phyloP scores from a whole-genome alignment of 1,139 yeast species.

The Groenewaldozyma sp. region DNA sequence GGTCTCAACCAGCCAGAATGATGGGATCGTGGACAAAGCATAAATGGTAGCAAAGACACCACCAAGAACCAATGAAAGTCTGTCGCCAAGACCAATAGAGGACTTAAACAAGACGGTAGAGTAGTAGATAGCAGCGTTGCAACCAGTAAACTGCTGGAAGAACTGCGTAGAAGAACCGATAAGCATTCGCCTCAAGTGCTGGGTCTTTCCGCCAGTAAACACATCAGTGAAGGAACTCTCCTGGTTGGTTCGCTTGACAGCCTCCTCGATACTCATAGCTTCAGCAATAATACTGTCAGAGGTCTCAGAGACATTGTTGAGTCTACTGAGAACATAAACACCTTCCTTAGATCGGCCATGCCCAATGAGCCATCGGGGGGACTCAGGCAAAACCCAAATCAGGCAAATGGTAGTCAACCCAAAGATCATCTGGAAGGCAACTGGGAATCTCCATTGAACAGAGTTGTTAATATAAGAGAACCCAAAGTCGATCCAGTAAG shows the following conservation, averaged over 20 bases:
- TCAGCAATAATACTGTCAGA: conserved; percentile 17
- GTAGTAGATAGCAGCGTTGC: conserved; percentile 49
- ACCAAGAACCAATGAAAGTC: conserved; percentile 48
- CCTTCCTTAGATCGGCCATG: conserved; percentile 32
- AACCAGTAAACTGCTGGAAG: conserved; percentile 54
- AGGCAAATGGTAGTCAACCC: conserved; percentile 18
- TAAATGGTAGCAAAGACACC: conserved; percentile 46
- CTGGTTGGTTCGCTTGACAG: conserved; percentile 15
- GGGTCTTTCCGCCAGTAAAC: conserved; percentile 44
- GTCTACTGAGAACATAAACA: conserved; percentile 37
- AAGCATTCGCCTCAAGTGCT: conserved; percentile 28
- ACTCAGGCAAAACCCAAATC: conserved; percentile 35
- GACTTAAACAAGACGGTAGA: conserved; percentile 38
- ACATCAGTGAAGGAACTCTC: conserved; percentile 35
- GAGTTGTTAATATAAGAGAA: conserved; percentile 37
- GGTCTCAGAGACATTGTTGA: conserved; percentile 17
- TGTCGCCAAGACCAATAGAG: conserved; percentile 37
- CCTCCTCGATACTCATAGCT: conserved; percentile 19
- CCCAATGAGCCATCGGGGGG: conserved; percentile 45
- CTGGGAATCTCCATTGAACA: conserved; percentile 41
- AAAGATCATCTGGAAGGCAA: conserved; percentile 28
- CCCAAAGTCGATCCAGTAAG: conserved; percentile 65
- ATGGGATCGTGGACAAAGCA: conserved; percentile 49
- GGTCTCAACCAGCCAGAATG: conserved; percentile 41
- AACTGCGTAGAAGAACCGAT: conserved; percentile 51